Evolutionary conservation across 768 basidiomycete genomes (phyloP), one percentile per base, ranked within the genome.

Genomic region (Tylopilus sp.): DNA sequence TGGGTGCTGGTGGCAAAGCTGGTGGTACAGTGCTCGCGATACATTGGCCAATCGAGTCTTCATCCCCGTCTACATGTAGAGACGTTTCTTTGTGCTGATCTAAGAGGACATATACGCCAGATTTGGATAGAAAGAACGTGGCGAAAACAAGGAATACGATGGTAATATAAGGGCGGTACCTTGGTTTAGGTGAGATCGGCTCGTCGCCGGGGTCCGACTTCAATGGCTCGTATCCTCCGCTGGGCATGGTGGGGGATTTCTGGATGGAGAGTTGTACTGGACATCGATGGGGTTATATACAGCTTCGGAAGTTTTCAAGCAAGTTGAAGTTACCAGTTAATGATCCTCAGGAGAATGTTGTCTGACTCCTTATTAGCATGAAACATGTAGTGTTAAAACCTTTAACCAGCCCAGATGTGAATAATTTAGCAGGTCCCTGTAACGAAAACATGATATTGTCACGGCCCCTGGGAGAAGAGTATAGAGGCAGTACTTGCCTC

Each of bases 1-100:
- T 50, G 3, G 71, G 70, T 3, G 71, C 72, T 10, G 79, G 78
- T 4, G 75, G 71, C 0, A 55, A 58, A 0, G 76, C 77, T n/a
- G 49, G 48, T 13, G 57, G 71, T 18, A 70, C 67, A 4, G 61
- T 45, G 20, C 45, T 48, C 6, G 75, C 47, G 2, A 59, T 55
- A 48, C 79, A 80, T 44, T 71, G 70, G 40, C 62, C 59, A 22
- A 73, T 38, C 25, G 36, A 50, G 45, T 48, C 57, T 5, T 25
- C 30, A 40, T 40, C 13, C 25, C 52, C 48, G 20, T 48, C 33
- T 13, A 8, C 38, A 4, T 11, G 47, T 13, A 15, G 22, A 13
- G 51, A 20, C 1, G 46, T 4, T 13, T 30, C 26, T 3, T 11
- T 44, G 23, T 23, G 43, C 15, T 40, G 47, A 35, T 20, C 21